Evolutionary conservation across 2,329 filamentous ascomycete species (phyloP).

Genomic region (Alternaria gansuensis): DNA sequence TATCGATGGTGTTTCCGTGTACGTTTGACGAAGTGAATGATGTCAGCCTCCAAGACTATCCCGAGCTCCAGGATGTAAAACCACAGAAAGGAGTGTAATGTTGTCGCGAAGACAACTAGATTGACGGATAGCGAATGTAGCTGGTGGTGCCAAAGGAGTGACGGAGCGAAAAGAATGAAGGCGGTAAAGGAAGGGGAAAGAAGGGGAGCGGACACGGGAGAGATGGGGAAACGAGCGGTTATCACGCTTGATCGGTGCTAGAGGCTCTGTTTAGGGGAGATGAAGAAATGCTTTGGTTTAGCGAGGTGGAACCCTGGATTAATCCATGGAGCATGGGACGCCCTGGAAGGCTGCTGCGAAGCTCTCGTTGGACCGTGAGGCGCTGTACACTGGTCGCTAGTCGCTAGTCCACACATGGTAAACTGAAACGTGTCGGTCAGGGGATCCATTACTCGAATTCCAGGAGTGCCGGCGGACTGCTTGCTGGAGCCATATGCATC

Average conservation of each 20-base stretch:
- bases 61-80: constrained; percentile 28
- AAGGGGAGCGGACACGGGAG: constrained; percentile 20
- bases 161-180: constrained; percentile 44
- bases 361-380: constrained; percentile 33
- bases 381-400: constrained; percentile 36
- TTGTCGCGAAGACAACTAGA: constrained; percentile 27
- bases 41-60: constrained; percentile 42
- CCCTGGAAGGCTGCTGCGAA: constrained; percentile 13
- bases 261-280: constrained; percentile 42
- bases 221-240: constrained; percentile 35
- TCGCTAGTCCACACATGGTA: constrained; percentile 38
- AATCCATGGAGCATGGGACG: constrained; percentile 29
- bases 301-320: constrained; percentile 48
- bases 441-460: constrained; percentile 23
- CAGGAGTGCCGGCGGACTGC: constrained; percentile 22
- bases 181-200: constrained; percentile 30
- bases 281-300: constrained; percentile 52
- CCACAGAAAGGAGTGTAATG: constrained; percentile 43
- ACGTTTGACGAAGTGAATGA: constrained; percentile 21
- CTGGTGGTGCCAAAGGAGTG: constrained; percentile 36
- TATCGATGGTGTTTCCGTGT: constrained; percentile 12
- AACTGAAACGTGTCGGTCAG: constrained; percentile 48
- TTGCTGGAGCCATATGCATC: constrained; percentile 7
- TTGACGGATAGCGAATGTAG: constrained; percentile 39
- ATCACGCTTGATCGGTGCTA: constrained; percentile 39